Conservation (phyloP, 148 eudicot genomes). For the Rhododendron mucronatum region DNA sequence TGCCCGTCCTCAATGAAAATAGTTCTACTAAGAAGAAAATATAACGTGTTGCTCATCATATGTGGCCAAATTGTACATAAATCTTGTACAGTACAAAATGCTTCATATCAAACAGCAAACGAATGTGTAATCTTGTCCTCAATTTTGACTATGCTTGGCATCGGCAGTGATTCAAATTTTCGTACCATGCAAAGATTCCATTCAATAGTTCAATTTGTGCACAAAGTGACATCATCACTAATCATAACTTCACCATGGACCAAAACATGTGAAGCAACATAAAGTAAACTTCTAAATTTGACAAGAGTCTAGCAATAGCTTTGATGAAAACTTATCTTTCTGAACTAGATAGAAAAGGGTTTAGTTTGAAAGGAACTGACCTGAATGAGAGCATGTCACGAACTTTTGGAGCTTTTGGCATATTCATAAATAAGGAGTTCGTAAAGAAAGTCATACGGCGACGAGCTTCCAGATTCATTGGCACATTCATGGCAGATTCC, state of each 20-base stretch:
- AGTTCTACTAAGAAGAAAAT: neutral
- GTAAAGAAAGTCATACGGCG: slow-evolving; percentile 95
- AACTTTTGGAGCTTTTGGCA: slow-evolving; percentile 95
- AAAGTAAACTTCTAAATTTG: neutral
- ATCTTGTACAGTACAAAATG: neutral
- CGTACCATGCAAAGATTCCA: slow-evolving; percentile 2
- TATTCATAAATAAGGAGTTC: slow-evolving; percentile 90
- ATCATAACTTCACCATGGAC: slow-evolving; percentile 4
- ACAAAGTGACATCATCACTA: neutral
- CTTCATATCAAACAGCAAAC: neutral
- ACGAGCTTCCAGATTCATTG: slow-evolving; percentile 95
- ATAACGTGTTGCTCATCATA: neutral
- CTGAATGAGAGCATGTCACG: slow-evolving; percentile 97
- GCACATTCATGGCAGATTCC: slow-evolving; percentile 97
- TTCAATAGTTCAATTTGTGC: neutral
- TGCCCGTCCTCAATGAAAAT: neutral
- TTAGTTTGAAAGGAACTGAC: slow-evolving; percentile 33
- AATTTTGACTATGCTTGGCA: neutral
- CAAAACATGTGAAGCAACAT: neutral
- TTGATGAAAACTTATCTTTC: neutral
- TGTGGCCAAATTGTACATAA: neutral
- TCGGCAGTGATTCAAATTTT: neutral
- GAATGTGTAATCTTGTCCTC: neutral
- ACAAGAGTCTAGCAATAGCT: neutral
- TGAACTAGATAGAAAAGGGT: neutral